Percentiles rank a stretch among this genome's conserved stretches.
Conservation (phyloP, 1,139 yeast species). For the Saccharomyces hybrid region DNA sequence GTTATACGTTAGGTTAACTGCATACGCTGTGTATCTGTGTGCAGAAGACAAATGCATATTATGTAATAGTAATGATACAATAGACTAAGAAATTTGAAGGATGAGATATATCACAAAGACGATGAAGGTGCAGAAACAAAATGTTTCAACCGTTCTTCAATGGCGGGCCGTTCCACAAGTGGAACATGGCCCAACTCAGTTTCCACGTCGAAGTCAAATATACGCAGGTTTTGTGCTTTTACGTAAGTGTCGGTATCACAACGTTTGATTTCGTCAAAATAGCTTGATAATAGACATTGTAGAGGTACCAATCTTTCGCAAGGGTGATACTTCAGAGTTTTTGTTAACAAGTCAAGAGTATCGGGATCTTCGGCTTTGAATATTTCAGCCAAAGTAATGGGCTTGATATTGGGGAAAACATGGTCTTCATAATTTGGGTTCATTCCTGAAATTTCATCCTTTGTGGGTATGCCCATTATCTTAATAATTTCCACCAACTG, state of each 20-base stretch:
- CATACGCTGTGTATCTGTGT: background rate
- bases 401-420: slow-evolving; percentile 90
- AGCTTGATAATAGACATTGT: slow-evolving; percentile 28
- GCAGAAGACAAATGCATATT: background rate
- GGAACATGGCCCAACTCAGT: slow-evolving; percentile 25
- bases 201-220: slow-evolving; percentile 17
- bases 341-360: slow-evolving; percentile 27
- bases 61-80: background rate
- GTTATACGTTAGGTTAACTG: background rate
- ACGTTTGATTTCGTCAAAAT: slow-evolving; percentile 29
- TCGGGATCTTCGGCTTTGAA: slow-evolving; percentile 46
- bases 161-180: slow-evolving; percentile 16
- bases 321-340: slow-evolving; percentile 30
- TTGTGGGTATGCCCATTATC: slow-evolving; percentile 89
- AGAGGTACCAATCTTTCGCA: slow-evolving; percentile 28
- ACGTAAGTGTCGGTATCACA: slow-evolving; percentile 18
- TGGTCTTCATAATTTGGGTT: slow-evolving; percentile 97
- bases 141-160: background rate
- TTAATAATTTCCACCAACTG: slow-evolving; percentile 95
- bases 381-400: slow-evolving; percentile 79
- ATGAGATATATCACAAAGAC: background rate
- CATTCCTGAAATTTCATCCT: slow-evolving; percentile 89
- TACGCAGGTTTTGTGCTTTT: slow-evolving; percentile 7
- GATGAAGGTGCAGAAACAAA: background rate
- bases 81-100: background rate